Evolutionary conservation across 305 asterid genomes (phyloP).

Genomic region (Petunia hybrid): DNA sequence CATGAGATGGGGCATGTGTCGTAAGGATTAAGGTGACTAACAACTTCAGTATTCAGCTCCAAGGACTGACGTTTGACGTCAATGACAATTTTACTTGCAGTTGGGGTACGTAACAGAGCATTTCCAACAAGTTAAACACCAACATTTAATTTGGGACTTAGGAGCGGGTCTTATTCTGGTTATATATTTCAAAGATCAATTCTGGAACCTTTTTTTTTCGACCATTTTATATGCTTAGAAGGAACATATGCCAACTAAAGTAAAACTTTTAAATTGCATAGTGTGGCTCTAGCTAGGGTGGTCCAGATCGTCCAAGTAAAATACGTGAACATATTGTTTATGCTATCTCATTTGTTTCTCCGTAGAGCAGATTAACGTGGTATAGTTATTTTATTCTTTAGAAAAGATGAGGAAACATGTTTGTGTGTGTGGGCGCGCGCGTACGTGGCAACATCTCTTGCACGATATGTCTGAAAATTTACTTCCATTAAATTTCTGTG

Average conservation of each 20-base stretch:
- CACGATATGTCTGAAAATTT: no score
- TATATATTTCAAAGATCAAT: not conserved
- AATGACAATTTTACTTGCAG: no score
- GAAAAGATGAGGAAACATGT: no score
- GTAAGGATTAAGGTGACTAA: not conserved
- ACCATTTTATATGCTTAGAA: not conserved
- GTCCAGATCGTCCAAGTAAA: no score
- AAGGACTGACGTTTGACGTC: no score
- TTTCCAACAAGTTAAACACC: not conserved
- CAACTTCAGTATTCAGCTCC: not conserved
- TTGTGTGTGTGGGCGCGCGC: no score
- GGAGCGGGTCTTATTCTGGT: not conserved
- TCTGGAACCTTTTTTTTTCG: not conserved
- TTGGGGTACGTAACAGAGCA: not conserved
- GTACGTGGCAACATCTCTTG: no score
- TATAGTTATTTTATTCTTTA: no score
- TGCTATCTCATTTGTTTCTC: no score
- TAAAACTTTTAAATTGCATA: not conserved
- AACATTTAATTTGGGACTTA: not conserved
- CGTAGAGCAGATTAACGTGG: no score
- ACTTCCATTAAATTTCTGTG: not conserved
- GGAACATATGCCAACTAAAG: not conserved
- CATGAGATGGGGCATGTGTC: not conserved
- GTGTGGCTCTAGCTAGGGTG: not conserved
- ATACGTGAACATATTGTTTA: no score